Base-by-base conservation (phyloP, 306 rosid species). In the Castanea crenata region DNA sequence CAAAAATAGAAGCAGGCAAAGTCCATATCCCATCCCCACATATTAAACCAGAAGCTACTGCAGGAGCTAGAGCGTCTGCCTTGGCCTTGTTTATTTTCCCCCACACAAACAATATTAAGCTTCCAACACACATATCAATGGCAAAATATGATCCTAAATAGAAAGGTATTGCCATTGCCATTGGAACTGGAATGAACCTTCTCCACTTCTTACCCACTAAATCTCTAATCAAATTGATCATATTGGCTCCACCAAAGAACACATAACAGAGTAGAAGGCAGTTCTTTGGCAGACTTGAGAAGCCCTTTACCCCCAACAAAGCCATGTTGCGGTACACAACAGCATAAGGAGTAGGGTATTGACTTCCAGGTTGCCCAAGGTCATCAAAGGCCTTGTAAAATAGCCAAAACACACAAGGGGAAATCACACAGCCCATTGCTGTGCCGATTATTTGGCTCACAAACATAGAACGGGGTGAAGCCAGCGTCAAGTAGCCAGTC, bases 161-260 rank as follows among this genome's bases (percentile, higher is more conserved):
- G 76, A 72, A 72, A 21, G 76, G 76, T 72, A 72, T 72, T 49
- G 76, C 76, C 63, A 72, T 72, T 52, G 76, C 76, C 76, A 72
- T 72, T 11, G 76, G 76, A 74, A 74, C 8, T 11, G 55, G 69
- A 19, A 35, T 35, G 29, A 19, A 74, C 23, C 69, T 1, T 13
- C 4, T 57, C 55, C 55, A 15, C 14, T 32, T 74, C 54, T 58
- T 58, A n/a, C 32, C 41, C 55, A 74, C 31, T 38, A 6, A 35
- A 25, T 74, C 78, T 52, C 27, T 74, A n/a, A 20, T 58, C 35
- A 57, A 57, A 49, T 74, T 74, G 15, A 74, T 58, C 20, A 38
- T 13, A 20, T 58, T 56, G 69, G 78, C 78, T 5, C 55, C 44
- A 57, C 20, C 78, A 7, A 74, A 74, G 69, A 34, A 58, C 5